Conservation (phyloP, 2,329 filamentous ascomycete species). For the Epichloe bromicola region DNA sequence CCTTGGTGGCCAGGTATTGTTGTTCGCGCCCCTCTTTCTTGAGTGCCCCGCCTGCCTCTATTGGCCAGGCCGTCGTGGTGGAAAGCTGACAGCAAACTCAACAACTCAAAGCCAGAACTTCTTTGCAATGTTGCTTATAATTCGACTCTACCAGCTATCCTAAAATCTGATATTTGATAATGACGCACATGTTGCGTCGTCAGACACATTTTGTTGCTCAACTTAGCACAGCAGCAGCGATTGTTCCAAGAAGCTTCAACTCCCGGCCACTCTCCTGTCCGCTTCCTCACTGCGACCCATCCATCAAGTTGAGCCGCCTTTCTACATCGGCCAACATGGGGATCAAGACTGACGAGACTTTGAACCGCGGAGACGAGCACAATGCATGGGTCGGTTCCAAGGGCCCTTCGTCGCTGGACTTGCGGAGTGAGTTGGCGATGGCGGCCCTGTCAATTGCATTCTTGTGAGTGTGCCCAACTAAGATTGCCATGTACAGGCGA, state of each 20-base stretch:
- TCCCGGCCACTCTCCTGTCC: not conserved
- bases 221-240: not conserved
- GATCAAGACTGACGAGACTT: not conserved
- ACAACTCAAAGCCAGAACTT: not conserved
- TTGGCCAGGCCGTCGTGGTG: too few species aligned
- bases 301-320: not conserved
- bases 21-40: too few species aligned
- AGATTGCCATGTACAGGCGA: constrained; percentile 26
- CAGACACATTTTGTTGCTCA: not conserved
- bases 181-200: not conserved
- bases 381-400: constrained; percentile 10
- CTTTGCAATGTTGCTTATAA: not conserved
- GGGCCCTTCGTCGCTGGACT: constrained; percentile 9
- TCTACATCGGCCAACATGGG: constrained; percentile 1
- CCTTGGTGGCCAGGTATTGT: too few species aligned
- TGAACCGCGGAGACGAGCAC: not conserved
- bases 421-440: constrained; percentile 9
- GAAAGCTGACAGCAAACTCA: not conserved
- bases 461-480: not conserved
- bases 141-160: not conserved
- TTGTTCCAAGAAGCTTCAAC: not conserved
- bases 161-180: not conserved
- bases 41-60: too few species aligned
- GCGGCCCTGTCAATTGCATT: not conserved
- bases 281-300: not conserved